phyloP scores from a whole-genome alignment of 352 stramenopile genomes.

The Pythium utonaiense region DNA sequence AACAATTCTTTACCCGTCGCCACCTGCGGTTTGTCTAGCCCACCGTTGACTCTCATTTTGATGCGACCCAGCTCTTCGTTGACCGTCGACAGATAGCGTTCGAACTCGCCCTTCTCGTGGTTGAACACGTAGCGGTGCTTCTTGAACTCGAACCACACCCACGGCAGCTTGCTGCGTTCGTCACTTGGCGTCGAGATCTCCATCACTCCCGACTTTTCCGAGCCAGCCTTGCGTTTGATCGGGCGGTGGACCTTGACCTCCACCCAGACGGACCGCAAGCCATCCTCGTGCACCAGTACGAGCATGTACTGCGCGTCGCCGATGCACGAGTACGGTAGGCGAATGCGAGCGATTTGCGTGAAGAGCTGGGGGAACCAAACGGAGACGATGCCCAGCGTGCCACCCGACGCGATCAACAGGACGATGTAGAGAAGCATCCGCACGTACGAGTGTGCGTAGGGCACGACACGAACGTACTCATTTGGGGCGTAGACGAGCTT shows the following conservation, averaged over 20 bases:
- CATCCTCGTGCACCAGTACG: conserved; percentile 34
- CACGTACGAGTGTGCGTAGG: conserved; percentile 34
- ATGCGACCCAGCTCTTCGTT: conserved; percentile 27
- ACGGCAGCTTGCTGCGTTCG: conserved; percentile 7
- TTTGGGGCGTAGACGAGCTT: conserved; percentile 42
- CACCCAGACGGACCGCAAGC: conserved; percentile 34
- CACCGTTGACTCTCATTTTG: conserved; percentile 21
- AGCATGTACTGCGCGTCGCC: conserved; percentile 49
- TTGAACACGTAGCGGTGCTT: conserved; percentile 64
- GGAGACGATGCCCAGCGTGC: conserved; percentile 31
- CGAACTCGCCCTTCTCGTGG: conserved; percentile 41
- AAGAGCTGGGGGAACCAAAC: conserved; percentile 71
- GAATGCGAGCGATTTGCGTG: conserved; percentile 39
- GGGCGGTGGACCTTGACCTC: conserved; percentile 32
- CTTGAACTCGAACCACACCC: conserved; percentile 70
- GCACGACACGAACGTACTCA: conserved; percentile 35
- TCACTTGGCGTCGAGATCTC: background rate
- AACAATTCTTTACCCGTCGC: conserved; percentile 33
- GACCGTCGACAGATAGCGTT: conserved; percentile 43
- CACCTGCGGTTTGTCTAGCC: conserved; percentile 17
- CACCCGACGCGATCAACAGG: conserved; percentile 27
- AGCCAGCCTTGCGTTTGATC: background rate
- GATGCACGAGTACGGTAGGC: conserved; percentile 22
- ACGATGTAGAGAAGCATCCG: conserved; percentile 34
- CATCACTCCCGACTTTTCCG: background rate